Evolutionary conservation across 352 stramenopile species (phyloP), one percentile per base, ranked within the genome.

Genomic region (Phytophthora sojae): DNA sequence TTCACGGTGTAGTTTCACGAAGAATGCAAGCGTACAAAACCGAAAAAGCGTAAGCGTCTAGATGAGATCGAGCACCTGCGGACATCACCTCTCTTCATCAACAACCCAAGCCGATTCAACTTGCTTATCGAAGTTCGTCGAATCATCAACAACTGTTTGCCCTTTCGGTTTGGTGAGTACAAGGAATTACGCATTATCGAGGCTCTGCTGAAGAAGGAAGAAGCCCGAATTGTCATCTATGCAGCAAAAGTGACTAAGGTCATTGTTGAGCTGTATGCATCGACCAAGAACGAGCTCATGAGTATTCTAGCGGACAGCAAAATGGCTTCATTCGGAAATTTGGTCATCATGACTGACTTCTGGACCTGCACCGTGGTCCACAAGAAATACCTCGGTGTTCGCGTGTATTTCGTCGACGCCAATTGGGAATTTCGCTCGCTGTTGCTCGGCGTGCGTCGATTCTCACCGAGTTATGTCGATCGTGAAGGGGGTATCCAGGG

Each of bases 391-490:
- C 21, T 61, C 14, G 55, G 55, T 6, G 9, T 62, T 54, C 56
- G 56, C 15, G 56, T 62, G 14, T 55, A 62, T 25, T 37, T 62
- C 12, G 35, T 62, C 7, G 56, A 62, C 11, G 2, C 11, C 21
- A 62, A 62, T 14, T 53, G 56, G 56, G 56, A 55, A 29, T 62
- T 42, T 54, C 15, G 30, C 0, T 62, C 56, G 15, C n/a, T 62
- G 12, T 44, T 62, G 21, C 17, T 62, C 4, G 56, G 56, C 6
- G 19, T 32, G n/a, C 37, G 42, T 3, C 39, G n/a, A 44, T 62
- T 62, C 42, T 44, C 4, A 11, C 56, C 56, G 17, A n/a, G 19
- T 26, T 55, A 62, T 29, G 56, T 37, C 4, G 42, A 62, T 54
- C 56, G 56, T 26, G 56, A 62, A n/a, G 12, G 35, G n/a, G 39